A percentile compares a stretch with the other conserved stretches of the same genome.
phyloP scores from a whole-genome alignment of 208 protist species.

The Zelonia costaricensis region DNA sequence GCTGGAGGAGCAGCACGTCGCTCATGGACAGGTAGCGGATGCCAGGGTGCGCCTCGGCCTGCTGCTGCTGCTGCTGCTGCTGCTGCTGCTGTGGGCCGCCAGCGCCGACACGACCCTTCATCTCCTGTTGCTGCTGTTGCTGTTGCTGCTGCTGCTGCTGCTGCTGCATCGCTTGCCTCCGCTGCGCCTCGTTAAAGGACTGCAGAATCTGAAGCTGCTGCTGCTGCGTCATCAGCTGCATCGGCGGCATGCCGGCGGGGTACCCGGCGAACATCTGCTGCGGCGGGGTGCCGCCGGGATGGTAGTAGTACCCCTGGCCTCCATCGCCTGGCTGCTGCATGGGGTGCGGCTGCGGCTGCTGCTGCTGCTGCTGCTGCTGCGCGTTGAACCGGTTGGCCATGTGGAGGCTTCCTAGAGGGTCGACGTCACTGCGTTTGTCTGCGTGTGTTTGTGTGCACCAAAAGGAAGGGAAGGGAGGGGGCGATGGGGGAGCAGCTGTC shows the following conservation, averaged over 20 bases:
- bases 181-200: conserved; percentile 17
- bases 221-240: conserved; percentile 5
- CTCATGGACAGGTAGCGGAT: background rate
- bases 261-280: conserved; percentile 30
- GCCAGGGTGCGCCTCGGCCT: conserved; percentile 15
- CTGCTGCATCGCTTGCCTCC: conserved; percentile 7
- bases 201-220: conserved; percentile 20
- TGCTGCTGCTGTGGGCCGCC: conserved; percentile 20
- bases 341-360: conserved; percentile 4
- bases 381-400: conserved; percentile 17
- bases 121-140: conserved; percentile 23
- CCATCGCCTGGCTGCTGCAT: conserved; percentile 27
- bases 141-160: conserved; percentile 34
- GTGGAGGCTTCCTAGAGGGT: too few relatives aligned
- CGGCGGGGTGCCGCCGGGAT: conserved; percentile 21
- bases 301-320: conserved; percentile 25
- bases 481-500: too few relatives aligned
- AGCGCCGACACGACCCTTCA: conserved; percentile 2
- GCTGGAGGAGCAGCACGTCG: conserved; percentile 3
- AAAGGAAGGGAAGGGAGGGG: too few relatives aligned
- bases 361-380: conserved; percentile 12
- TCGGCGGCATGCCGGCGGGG: conserved; percentile 8
- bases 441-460: background rate
- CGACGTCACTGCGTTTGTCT: background rate
- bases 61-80: conserved; percentile 32